Percentiles rank a stretch among this genome's conserved stretches.
Conservation (phyloP, 2,329 filamentous ascomycete genomes). For the Fusarium sp. region DNA sequence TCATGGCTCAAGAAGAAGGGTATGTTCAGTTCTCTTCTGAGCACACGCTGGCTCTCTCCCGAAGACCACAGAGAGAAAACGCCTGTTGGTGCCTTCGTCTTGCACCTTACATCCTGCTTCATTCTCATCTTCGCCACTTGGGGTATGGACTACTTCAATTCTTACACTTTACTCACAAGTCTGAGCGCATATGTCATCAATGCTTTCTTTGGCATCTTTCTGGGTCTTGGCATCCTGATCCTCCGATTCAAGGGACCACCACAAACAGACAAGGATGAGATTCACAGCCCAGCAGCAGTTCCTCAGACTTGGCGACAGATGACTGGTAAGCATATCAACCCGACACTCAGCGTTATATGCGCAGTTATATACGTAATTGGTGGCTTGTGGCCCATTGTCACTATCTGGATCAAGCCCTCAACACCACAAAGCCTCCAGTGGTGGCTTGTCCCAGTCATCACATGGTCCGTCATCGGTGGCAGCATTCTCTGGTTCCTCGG, state of each 20-base stretch:
- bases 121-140: slow-evolving; percentile 51
- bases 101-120: slow-evolving; percentile 49
- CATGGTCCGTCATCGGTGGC: slow-evolving; percentile 45
- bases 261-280: slow-evolving; percentile 25
- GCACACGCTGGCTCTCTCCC: slow-evolving; percentile 46
- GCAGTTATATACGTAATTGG: slow-evolving; percentile 47
- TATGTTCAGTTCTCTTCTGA: slow-evolving; percentile 44
- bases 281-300: slow-evolving; percentile 15
- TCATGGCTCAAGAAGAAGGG: slow-evolving; percentile 46
- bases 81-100: slow-evolving; percentile 49
- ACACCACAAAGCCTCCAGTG: slow-evolving; percentile 32
- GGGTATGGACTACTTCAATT: slow-evolving; percentile 33
- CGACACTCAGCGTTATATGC: slow-evolving; percentile 45
- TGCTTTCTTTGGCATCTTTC: slow-evolving; percentile 49
- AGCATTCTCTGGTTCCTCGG: slow-evolving; percentile 49
- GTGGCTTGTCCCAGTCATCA: slow-evolving; percentile 48
- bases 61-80: slow-evolving; percentile 51
- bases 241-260: slow-evolving; percentile 50
- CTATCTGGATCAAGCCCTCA: slow-evolving; percentile 47
- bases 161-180: slow-evolving; percentile 48
- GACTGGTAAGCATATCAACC: slow-evolving; percentile 47
- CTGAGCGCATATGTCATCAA: slow-evolving; percentile 50
- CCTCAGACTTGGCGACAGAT: slow-evolving; percentile 46
- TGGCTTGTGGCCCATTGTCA: slow-evolving; percentile 48
- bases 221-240: slow-evolving; percentile 51